Evolutionary conservation across 2,329 filamentous ascomycete genomes (phyloP), one percentile per base, ranked within the genome.

Genomic region (Aureobasidium sp.): DNA sequence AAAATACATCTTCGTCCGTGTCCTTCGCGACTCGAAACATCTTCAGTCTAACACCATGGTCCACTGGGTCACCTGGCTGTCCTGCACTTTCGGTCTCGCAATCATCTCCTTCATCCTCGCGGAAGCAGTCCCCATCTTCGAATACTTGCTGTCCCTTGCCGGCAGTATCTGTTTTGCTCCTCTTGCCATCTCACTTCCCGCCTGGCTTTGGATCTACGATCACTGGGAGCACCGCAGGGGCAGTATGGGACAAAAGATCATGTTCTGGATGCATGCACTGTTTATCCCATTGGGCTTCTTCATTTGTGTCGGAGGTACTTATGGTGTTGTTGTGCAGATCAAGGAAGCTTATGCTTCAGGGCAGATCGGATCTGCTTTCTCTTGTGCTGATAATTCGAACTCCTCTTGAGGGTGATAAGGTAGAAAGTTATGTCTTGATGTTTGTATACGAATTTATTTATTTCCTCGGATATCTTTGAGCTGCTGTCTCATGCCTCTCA

Each of bases 1-100:
- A 1, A 84, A 84, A 67, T 83, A 83, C 66, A 70, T 82, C 55
- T 84, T 84, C 67, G 81, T 84, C 17, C 78, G 82, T 5, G 76
- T 83, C 24, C 72, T 84, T 17, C 76, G 82, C 20, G 74, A 80
- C 64, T 79, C 80, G 1, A 68, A 64, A 2, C 82, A 84, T 67
- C 71, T 84, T 6, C 79, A 82, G 66, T 70, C 73, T n/a, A 82
- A 82, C 69, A 80, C 78, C 0, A 10, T 75, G 15, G 67, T 79
- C 0, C 82, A 84, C 65, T 83, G 81, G 81, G 70, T 66, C 0
- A 79, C 77, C 0, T 84, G 82, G 82, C 68, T 83, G 0, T 69
- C 73, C 10, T 78, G 77, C 62, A 81, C 77, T 0, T 68, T 75
- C 20, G 70, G 70, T 0, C 71, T 83, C 43, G 72, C 73, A 0